Base-by-base conservation (phyloP, 306 rosid species). In the Alnus rubra region DNA sequence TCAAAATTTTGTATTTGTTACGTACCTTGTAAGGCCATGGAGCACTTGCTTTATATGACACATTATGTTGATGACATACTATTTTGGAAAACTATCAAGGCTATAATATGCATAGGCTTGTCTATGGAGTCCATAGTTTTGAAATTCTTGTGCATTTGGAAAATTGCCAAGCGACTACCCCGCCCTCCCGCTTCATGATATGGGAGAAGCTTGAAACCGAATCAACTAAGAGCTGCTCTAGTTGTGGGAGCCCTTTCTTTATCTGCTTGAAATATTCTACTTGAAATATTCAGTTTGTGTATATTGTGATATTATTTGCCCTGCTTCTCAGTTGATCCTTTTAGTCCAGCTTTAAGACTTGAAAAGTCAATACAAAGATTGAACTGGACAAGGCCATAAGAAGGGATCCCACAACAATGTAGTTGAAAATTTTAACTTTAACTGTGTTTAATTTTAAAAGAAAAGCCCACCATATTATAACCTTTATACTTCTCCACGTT, bases 111-210 rank as follows among this genome's bases (percentile, higher is more conserved):
- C 44, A 39, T 42, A 42, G 8, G 45, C 45, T 42, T 39, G 44
- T 7, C 13, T 48, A 48, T 48, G 51, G 51, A 48, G 51, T 48
- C 51, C 51, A 9, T 48, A 3, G 14, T 52, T 42, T 42, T 42
- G 45, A 42, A 42, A 42, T 42, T 42, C 45, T 6, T 42, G 45
- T 42, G 45, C 45, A 42, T 42, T 42, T 42, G 45, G 45, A 42
- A 86, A 77, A 86, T 88, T 16, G 89, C 89, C 2, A 88, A 86
- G 80, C 86, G 88, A 30, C 77, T 88, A 64, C 89, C 91, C 44
- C 88, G 91, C 12, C 88, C 91, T 2, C 52, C 85, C 39, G 10
- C 86, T 33, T 74, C 81, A 9, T 79, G 86, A 88, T 76, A 42
- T 42, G 60, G 16, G 49, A 63, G 78, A 77, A 84, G 47, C 75